Evolutionary conservation across 306 rosid species (phyloP), one percentile per base, ranked within the genome.

Genomic region (Sophora flavescens): DNA sequence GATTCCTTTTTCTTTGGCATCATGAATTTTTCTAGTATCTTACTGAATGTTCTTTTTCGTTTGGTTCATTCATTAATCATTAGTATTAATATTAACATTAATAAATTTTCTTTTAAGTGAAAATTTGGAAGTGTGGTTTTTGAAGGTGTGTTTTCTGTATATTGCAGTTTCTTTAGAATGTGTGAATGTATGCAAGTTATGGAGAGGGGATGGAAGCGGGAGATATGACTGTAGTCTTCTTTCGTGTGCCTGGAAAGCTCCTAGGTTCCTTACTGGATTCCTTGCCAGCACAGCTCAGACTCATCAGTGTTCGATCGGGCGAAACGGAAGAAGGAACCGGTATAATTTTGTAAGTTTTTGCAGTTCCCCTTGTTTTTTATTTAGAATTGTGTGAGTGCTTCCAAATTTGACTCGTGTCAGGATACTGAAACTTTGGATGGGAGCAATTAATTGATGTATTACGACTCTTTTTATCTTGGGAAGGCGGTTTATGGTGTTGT

Each of bases 191-290:
- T 92, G 99, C 88, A 95, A 91, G 72, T 74, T 82, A 33, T 73
- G 86, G 67, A 92, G 91, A 81, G 91, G 90, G 78, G 93, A 90
- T 71, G 93, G 93, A 78, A 87, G 80, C 58, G 97, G 93, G 78
- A 93, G 87, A 86, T 84, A 88, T 47, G 99, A 92, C 67, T 95
- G 97, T 80, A 91, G 82, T 81, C 71, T 80, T 74, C 88, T 90
- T 38, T 92, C 96, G 10, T 92, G 93, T 80, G 97, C 97, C 45
- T 92, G 92, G 88, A 95, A 95, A 83, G 96, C 96, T 80, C 99
- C 99, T 2, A 92, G 99, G 88, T 88, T 82, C 71, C 88, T 95
- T 78, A 88, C 97, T 14, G 99, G 99, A 8, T 95, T 91, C 76
- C 96, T 95, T 68, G 97, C 99, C 1, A 92, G 92, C 81, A 92